These are phyloP conservation scores for Oldenlandia corymbosa DNA, from an alignment of 257 asterid species.

Conservation along the genomic window DNA sequence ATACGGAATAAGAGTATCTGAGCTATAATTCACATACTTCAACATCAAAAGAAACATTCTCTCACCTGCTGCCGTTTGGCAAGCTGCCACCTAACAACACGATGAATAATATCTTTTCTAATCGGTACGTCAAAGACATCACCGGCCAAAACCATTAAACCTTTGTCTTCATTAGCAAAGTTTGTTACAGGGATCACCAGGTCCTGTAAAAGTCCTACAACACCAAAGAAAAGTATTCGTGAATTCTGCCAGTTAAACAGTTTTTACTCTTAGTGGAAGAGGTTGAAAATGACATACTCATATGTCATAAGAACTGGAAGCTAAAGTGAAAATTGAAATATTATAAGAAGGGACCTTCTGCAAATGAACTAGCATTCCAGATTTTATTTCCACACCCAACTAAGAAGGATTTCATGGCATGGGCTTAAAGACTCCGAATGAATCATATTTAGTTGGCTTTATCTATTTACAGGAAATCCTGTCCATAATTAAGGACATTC, in stretches of 20 bases:
- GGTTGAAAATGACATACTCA: not conserved
- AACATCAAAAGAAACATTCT: too few species aligned
- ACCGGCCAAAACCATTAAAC: slow-evolving; percentile 82
- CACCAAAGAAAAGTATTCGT: slow-evolving; percentile 16
- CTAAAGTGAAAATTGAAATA: not conserved
- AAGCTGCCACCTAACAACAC: slow-evolving; percentile 99
- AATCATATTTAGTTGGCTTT: not conserved
- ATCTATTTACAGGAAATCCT: not conserved
- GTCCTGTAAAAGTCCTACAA: slow-evolving; percentile 69
- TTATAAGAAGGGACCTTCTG: not conserved
- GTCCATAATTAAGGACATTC: not conserved
- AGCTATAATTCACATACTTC: too few species aligned
- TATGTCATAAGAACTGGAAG: not conserved
- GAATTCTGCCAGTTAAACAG: slow-evolving; percentile 5
- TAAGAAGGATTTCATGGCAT: not conserved
- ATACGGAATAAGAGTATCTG: too few species aligned
- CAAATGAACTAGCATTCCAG: not conserved
- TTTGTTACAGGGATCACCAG: slow-evolving; percentile 74
- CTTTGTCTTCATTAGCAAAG: slow-evolving; percentile 73
- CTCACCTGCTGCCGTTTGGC: slow-evolving; percentile 96
- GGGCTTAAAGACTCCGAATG: not conserved
- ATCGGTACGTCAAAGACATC: slow-evolving; percentile 89
- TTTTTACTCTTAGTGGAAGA: not conserved
- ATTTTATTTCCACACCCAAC: not conserved
- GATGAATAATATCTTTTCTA: slow-evolving; percentile 87